phyloP scores from a whole-genome alignment of 116 monocot species.

The Papilionanthe hybrid region DNA sequence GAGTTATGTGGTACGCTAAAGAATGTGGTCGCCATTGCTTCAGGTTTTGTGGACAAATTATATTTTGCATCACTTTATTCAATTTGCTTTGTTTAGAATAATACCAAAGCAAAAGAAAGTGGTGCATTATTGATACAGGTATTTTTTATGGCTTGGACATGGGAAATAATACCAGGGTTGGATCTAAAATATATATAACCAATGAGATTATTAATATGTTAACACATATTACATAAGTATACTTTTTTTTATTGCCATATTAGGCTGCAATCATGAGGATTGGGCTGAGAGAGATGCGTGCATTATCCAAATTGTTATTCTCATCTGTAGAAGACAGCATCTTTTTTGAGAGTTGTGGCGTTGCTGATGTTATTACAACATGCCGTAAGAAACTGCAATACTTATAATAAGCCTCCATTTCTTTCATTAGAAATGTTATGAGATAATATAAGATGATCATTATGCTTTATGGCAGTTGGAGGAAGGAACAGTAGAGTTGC shows the following conservation, averaged over 20 bases:
- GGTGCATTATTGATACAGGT: constrained; percentile 31
- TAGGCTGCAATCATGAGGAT: constrained; percentile 97
- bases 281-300: constrained; percentile 78
- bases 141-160: constrained; percentile 88
- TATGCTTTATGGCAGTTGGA: constrained; percentile 49
- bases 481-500: constrained; percentile 89
- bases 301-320: constrained; percentile 79
- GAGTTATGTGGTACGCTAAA: constrained; percentile 89
- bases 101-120: neutral
- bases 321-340: constrained; percentile 78
- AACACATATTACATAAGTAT: neutral
- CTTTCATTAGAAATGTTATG: neutral
- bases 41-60: constrained; percentile 38
- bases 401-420: neutral
- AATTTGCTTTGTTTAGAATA: neutral
- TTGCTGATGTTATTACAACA: constrained; percentile 84
- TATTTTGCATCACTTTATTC: neutral
- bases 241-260: constrained; percentile 2
- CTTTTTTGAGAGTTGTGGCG: constrained; percentile 94
- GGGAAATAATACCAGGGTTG: constrained; percentile 96
- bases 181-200: neutral
- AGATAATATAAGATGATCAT: neutral
- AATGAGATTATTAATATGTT: neutral
- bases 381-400: constrained; percentile 46
- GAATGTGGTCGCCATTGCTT: constrained; percentile 86